Percentiles rank a stretch among this genome's conserved stretches.
Evolutionary conservation across 1,139 yeast species (phyloP).

Genomic region (Taphrina confusa): DNA sequence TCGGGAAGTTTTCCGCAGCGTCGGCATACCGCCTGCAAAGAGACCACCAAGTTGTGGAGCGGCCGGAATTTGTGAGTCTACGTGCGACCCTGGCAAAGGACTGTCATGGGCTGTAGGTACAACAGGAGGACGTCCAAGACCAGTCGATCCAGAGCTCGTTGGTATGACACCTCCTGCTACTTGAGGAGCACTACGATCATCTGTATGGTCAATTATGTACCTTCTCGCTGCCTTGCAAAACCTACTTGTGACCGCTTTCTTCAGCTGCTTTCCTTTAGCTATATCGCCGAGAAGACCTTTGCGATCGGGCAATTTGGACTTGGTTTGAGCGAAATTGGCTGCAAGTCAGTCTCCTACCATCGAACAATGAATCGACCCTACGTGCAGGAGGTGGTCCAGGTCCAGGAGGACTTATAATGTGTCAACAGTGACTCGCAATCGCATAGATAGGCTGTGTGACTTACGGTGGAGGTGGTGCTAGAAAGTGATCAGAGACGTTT

Average conservation of each 20-base stretch:
- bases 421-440: not conserved
- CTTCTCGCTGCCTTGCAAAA: too few species aligned
- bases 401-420: conserved; percentile 42
- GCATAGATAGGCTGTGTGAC: not conserved
- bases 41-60: conserved; percentile 70
- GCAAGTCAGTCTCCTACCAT: too few species aligned
- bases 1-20: conserved; percentile 57
- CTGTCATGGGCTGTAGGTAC: conserved; percentile 37
- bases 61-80: conserved; percentile 42
- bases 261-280: conserved; percentile 71
- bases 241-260: conserved; percentile 65
- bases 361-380: too few species aligned
- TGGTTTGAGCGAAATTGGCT: too few species aligned
- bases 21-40: conserved; percentile 86
- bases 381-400: conserved; percentile 47
- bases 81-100: conserved; percentile 34
- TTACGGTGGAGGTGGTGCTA: conserved; percentile 13
- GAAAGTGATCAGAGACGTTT: not conserved
- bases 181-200: conserved; percentile 65
- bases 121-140: conserved; percentile 36
- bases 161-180: conserved; percentile 50
- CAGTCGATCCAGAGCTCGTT: conserved; percentile 39
- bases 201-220: too few species aligned
- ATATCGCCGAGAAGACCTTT: conserved; percentile 87
- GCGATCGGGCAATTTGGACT: conserved; percentile 49